Percentiles rank a stretch among this genome's conserved stretches.
These are phyloP conservation scores for Solanum lignicaule DNA, from an alignment of 257 asterid species.

Conservation along the genomic window DNA sequence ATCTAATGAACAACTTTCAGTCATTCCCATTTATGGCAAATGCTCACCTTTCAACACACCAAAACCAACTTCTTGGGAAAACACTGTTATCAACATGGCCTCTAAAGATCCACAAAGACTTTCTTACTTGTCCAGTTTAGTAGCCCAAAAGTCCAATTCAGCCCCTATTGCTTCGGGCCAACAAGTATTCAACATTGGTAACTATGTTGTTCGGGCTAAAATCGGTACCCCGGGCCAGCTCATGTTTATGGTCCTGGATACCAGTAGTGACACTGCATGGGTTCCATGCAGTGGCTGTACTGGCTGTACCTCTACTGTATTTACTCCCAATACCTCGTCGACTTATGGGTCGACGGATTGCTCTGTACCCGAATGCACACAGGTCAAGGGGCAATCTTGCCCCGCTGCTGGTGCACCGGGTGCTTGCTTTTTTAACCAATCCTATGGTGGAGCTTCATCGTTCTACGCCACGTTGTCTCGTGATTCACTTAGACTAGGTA, in stretches of 20 bases:
- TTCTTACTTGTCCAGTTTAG: conserved; percentile 58
- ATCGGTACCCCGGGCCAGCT: conserved; percentile 82
- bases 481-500: conserved; percentile 52
- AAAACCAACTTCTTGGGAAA: conserved; percentile 43
- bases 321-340: conserved; percentile 51
- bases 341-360: conserved; percentile 52
- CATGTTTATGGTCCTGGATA: conserved; percentile 82
- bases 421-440: conserved; percentile 54
- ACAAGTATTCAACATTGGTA: conserved; percentile 44
- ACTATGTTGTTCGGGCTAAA: conserved; percentile 62
- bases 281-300: conserved; percentile 77
- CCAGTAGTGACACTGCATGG: conserved; percentile 83
- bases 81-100: conserved; percentile 58
- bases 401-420: conserved; percentile 33
- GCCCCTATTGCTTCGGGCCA: conserved; percentile 72
- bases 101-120: conserved; percentile 54
- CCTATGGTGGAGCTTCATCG: conserved; percentile 69
- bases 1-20: conserved; percentile 45
- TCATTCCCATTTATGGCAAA: conserved; percentile 63
- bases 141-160: conserved; percentile 28
- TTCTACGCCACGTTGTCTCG: conserved; percentile 57
- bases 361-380: conserved; percentile 61
- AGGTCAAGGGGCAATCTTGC: conserved; percentile 53
- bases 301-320: conserved; percentile 48
- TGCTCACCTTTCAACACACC: conserved; percentile 69